Evolutionary conservation across 1,284 basidiomycete genomes (phyloP).

Genomic region (Tremellales sp.): DNA sequence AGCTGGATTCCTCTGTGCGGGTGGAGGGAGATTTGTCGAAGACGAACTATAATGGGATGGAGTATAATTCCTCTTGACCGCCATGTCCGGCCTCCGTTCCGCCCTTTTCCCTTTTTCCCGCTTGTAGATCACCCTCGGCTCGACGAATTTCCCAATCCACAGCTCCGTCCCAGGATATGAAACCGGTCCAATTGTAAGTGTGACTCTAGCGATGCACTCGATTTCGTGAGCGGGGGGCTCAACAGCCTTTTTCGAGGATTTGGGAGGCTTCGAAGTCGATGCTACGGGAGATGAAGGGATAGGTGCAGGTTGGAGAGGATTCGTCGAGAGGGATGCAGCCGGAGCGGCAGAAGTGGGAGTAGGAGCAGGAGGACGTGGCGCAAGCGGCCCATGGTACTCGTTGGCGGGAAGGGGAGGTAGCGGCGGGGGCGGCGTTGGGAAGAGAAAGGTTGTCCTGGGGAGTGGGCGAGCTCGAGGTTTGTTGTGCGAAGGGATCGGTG

Average conservation of each 20-base stretch:
- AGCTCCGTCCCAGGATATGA: constrained; percentile 41
- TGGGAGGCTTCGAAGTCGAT: neutral
- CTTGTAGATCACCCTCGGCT: constrained; percentile 19
- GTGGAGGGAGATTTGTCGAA: constrained; percentile 3
- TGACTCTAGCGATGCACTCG: constrained; percentile 41
- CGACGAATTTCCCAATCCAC: constrained; percentile 45
- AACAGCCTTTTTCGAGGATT: constrained; percentile 5
- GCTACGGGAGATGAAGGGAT: too few species aligned
- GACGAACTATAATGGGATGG: neutral
- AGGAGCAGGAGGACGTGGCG: neutral
- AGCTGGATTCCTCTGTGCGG: neutral
- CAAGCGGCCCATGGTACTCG: constrained; percentile 30
- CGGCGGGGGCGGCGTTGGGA: constrained; percentile 33
- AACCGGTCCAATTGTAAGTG: constrained; percentile 38
- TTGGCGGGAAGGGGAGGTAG: constrained; percentile 25
- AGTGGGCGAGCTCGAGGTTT: constrained; percentile 32
- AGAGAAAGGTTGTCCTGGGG: constrained; percentile 32
- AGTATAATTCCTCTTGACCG: neutral
- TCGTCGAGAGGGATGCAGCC: too few species aligned
- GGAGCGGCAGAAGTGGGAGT: too few species aligned
- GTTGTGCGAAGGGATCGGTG: constrained; percentile 36
- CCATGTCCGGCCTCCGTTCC: neutral
- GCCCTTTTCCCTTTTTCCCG: constrained; percentile 6
- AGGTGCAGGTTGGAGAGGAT: neutral
- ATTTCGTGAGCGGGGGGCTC: constrained; percentile 43